phyloP scores from a whole-genome alignment of 2,329 filamentous ascomycete genomes.

The Penicillium thymicola region DNA sequence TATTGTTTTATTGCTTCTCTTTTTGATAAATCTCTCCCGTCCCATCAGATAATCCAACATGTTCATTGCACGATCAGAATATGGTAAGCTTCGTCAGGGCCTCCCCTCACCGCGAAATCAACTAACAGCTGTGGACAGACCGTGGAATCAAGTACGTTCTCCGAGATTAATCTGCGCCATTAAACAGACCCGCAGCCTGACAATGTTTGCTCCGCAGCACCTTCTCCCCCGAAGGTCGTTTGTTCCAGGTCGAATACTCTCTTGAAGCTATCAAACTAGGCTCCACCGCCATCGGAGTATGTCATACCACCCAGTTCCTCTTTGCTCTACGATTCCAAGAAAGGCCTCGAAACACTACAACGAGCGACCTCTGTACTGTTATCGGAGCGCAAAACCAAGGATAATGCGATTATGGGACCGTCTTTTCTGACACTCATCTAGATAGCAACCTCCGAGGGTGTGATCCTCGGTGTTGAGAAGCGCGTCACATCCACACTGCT shows the following conservation, averaged over 20 bases:
- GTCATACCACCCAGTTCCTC: constrained; percentile 21
- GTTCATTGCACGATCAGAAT: constrained; percentile 99
- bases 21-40: constrained; percentile 2
- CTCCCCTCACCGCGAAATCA: constrained; percentile 15
- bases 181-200: constrained; percentile 19
- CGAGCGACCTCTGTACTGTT: neutral
- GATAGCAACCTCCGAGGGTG: constrained; percentile 89
- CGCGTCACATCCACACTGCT: constrained; percentile 96
- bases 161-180: constrained; percentile 1
- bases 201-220: constrained; percentile 58
- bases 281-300: constrained; percentile 90
- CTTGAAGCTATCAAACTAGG: constrained; percentile 99
- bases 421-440: constrained; percentile 30
- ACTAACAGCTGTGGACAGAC: constrained; percentile 55
- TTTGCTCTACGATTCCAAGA: neutral
- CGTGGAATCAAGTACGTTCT: constrained; percentile 88
- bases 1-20: neutral
- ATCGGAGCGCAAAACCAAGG: neutral
- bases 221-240: constrained; percentile 98
- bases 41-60: constrained; percentile 59
- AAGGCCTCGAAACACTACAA: neutral
- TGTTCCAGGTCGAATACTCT: constrained; percentile 99
- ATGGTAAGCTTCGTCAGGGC: constrained; percentile 64
- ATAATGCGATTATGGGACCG: neutral
- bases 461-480: constrained; percentile 97